Conservation (phyloP, 345 rosid genomes). For the Carallia pectinifolia region DNA sequence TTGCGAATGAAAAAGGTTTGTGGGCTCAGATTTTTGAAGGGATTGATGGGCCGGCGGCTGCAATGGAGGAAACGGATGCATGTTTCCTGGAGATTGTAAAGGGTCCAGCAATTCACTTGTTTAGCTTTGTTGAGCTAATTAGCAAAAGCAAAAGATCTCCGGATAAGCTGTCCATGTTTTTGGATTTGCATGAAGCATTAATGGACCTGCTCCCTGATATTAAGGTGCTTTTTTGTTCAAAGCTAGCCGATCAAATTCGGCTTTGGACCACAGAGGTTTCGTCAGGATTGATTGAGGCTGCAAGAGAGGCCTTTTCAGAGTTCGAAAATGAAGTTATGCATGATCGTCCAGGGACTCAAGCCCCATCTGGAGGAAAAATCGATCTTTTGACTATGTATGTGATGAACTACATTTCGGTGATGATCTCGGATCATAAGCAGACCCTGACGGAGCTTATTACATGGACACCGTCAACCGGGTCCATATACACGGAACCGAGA, state of each 20-base stretch:
- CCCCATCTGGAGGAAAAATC: too few species aligned
- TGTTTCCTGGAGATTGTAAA: neutral
- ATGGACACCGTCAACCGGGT: neutral
- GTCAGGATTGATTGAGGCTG: too few species aligned
- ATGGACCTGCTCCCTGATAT: too few species aligned
- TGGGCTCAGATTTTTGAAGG: neutral
- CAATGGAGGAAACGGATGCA: too few species aligned
- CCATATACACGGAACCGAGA: neutral
- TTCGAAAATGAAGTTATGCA: too few species aligned
- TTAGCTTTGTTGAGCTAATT: neutral
- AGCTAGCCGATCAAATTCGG: too few species aligned
- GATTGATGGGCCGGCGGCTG: neutral
- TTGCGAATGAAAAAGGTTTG: neutral
- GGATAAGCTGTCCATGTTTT: neutral
- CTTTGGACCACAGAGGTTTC: too few species aligned
- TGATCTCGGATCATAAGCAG: neutral
- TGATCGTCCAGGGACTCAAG: too few species aligned
- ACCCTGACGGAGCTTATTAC: neutral
- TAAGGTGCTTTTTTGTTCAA: too few species aligned
- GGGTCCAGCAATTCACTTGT: neutral
- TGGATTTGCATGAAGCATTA: neutral
- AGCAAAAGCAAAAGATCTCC: neutral
- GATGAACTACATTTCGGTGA: too few species aligned
- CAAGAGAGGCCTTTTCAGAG: too few species aligned
- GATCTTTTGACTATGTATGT: too few species aligned